These are phyloP conservation scores for Cryptococcus wingfieldii DNA, from an alignment of 1,284 basidiomycete genomes.

Conservation along the genomic window DNA sequence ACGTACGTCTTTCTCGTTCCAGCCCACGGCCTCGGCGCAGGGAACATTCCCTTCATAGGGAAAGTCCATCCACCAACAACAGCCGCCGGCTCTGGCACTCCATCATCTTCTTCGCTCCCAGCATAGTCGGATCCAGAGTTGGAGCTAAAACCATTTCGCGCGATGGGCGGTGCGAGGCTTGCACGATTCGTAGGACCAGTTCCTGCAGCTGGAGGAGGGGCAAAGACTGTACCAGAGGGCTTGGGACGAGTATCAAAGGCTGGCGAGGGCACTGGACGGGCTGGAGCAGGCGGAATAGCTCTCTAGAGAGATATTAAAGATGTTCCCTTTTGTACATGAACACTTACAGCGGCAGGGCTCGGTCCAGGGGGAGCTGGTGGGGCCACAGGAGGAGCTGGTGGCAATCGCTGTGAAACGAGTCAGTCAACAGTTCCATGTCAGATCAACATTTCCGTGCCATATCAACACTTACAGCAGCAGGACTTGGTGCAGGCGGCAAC, in stretches of 20 bases:
- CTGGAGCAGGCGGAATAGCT: constrained; percentile 4
- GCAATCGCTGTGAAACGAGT: not conserved
- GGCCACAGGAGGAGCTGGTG: constrained; percentile 6
- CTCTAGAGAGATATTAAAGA: not conserved
- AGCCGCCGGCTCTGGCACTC: constrained; percentile 39
- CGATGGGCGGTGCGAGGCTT: constrained; percentile 28
- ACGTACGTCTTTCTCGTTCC: constrained; percentile 43
- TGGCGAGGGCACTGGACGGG: constrained; percentile 12
- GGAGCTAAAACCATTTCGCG: constrained; percentile 7
- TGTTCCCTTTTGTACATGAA: not conserved
- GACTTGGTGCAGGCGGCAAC: constrained; percentile 9
- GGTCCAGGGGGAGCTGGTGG: constrained; percentile 24
- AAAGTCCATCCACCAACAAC: constrained; percentile 46
- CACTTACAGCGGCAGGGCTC: constrained; percentile 25
- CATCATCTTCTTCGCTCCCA: constrained; percentile 12
- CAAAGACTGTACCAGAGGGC: constrained; percentile 27
- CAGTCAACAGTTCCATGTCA: not conserved
- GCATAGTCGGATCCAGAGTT: not conserved
- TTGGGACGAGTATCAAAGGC: constrained; percentile 19
- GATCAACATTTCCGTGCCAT: not conserved
- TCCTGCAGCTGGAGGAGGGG: constrained; percentile 30
- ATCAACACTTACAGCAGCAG: not conserved
- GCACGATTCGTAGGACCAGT: constrained; percentile 16
- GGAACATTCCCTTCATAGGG: constrained; percentile 51
- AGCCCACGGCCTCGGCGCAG: constrained; percentile 40